Evolutionary conservation across 495 filamentous ascomycete species (phyloP).

Genomic region (Bathelium albidoporum): DNA sequence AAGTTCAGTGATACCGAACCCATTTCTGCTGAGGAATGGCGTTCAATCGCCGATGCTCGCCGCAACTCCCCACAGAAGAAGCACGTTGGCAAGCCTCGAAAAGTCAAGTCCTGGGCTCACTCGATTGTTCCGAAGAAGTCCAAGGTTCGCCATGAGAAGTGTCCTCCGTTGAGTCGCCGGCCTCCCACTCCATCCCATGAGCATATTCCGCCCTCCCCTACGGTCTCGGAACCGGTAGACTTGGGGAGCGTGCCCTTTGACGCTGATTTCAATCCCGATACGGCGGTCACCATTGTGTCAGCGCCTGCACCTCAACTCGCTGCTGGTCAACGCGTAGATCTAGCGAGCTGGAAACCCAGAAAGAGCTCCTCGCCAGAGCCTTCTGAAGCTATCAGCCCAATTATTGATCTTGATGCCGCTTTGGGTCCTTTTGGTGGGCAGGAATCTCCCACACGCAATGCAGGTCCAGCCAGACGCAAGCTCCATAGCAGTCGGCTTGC

Average conservation of each 20-base stretch:
- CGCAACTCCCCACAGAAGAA: not conserved
- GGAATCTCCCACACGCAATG: conserved; percentile 43
- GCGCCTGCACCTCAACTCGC: not conserved
- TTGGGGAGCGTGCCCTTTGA: conserved; percentile 19
- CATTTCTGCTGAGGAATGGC: not conserved
- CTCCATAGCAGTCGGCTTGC: conserved; percentile 81
- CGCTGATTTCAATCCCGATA: conserved; percentile 26
- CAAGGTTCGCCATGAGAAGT: conserved; percentile 6
- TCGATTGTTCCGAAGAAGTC: conserved; percentile 13
- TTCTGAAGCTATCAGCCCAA: conserved; percentile 44
- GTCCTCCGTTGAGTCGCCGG: not conserved
- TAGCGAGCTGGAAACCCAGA: conserved; percentile 22
- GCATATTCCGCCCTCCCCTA: conserved; percentile 16
- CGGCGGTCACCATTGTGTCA: conserved; percentile 26
- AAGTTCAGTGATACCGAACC: not conserved
- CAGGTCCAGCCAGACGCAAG: conserved; percentile 51
- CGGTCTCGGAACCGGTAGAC: conserved; percentile 7
- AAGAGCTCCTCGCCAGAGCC: conserved; percentile 6
- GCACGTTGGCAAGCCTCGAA: conserved; percentile 5
- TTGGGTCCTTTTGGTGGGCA: conserved; percentile 80
- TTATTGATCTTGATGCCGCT: conserved; percentile 95
- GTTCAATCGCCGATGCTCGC: not conserved
- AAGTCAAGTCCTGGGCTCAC: conserved; percentile 12
- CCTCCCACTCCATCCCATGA: conserved; percentile 5
- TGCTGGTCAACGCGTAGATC: conserved; percentile 3